Base-by-base conservation (phyloP, 192 early-diverging fungal species). In the Obelidium mucronatum region DNA sequence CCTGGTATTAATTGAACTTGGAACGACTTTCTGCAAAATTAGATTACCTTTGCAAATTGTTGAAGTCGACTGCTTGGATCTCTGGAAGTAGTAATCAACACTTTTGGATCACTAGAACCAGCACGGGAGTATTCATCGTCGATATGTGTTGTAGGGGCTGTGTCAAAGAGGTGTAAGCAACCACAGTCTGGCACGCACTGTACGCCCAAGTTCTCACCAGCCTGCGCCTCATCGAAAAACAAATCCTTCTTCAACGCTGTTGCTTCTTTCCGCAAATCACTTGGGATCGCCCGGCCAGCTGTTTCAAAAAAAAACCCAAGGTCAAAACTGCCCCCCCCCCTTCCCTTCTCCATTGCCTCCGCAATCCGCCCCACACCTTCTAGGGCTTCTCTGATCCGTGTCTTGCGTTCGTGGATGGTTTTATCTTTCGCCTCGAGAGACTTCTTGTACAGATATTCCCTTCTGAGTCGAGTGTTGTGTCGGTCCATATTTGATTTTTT, bases 91-190 rank as follows among this genome's bases (percentile, higher is more conserved):
- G 97, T 99, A 65, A 99, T 94, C 24, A 99, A 82, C 22, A 99
- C 89, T 76, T 99, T 99, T 56, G 97, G 96, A 78, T 99, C 97
- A 61, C 85, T 91, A 44, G 93, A 88, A 53, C 97, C 97, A 19
- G 96, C 96, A 24, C 90, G 90, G 17, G 96, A 90, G 80, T 99
- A 99, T 88, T 99, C 97, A 73, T 99, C 96, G 85, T 99, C 97
- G 60, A 95, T 91, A 76, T 97, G 95, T 11, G 90, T 88, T 4
- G 87, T 85, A 33, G 68, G 66, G 1, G 40, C 63, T 44, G 52
- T 65, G 40, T 28, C n/a, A 8, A 2, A 48, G 8, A 34, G 1
- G 24, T 53, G 55, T 31, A n/a, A 61, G 60, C 2, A 30, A 63
- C n/a, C 15, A 22, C 22, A 37, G 28, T 73, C 70, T 5, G 30